Evolutionary conservation across 495 filamentous ascomycete genomes (phyloP), one percentile per base, ranked within the genome.

Genomic region (Monascus purpureus): DNA sequence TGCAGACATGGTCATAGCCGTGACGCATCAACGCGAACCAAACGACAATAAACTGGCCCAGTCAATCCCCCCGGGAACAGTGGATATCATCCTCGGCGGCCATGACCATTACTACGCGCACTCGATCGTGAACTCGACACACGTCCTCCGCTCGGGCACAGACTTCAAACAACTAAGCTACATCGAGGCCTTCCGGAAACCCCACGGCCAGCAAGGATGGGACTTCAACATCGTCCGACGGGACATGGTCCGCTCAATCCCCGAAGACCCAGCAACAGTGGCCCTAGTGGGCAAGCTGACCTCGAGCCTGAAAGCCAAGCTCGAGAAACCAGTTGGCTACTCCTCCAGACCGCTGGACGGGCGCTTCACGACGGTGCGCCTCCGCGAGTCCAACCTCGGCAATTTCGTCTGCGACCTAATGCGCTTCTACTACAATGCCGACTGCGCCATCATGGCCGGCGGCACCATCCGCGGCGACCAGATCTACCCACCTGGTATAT

Each of bases 151-250:
- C 2, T 88, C 82, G 0, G 84, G 86, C 0, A 80, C 72, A 13
- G 86, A 94, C 49, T 94, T 93, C 53, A 88, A 84, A 55, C 82
- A 94, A 40, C 53, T 93, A 3, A 86, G 79, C 41, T 93, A 93
- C 46, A 67, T 94, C 35, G 83, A 93, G 47, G 75, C 71, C 1
- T 72, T 73, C 19, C 67, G 71, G 26, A 69, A 60, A 34, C 13
- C 38, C 1, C 56, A 65, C 7, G 53, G 47, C n/a, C n/a, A n/a
- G 3, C 18, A 38, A 3, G 63, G 60, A 0, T 94, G 84, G 85
- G 68, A 85, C 37, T 75, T 92, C 40, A 72, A 76, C 38, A 88
- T 94, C 36, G 58, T 61, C 31, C 69, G 85, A 9, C 63, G 79
- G 31, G 83, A 94, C 38, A 57, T 85, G 23, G 65, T 77, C 8